phyloP scores from a whole-genome alignment of 2,329 filamentous ascomycete species.

The Colletotrichum musae region DNA sequence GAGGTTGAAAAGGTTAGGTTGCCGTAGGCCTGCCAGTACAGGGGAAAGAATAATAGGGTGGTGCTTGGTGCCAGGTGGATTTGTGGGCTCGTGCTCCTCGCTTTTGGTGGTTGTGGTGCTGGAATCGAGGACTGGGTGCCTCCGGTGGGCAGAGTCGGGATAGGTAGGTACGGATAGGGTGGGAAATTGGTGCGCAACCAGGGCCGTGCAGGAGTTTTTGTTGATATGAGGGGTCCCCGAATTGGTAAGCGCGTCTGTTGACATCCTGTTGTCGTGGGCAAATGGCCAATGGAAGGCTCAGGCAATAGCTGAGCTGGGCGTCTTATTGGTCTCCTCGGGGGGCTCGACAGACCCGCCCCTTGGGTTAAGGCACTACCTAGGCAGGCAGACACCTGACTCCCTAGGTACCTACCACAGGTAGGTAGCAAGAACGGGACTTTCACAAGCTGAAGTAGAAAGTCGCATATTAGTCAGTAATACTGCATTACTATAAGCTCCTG shows the following conservation, averaged over 20 bases:
- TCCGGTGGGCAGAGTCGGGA: slow-evolving; percentile 29
- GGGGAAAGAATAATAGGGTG: slow-evolving; percentile 36
- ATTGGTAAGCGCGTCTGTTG: slow-evolving; percentile 43
- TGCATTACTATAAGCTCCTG: too few species aligned
- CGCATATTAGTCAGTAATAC: too few species aligned
- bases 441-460: too few species aligned
- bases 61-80: slow-evolving; percentile 19
- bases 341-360: slow-evolving; percentile 22
- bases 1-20: slow-evolving; percentile 40
- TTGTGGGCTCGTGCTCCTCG: slow-evolving; percentile 36
- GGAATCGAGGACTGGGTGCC: slow-evolving; percentile 23
- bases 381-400: not conserved
- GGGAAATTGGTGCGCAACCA: slow-evolving; percentile 41
- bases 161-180: slow-evolving; percentile 36
- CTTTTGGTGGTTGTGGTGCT: slow-evolving; percentile 21
- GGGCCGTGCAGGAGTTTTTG: slow-evolving; percentile 41
- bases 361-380: slow-evolving; percentile 7
- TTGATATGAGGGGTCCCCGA: slow-evolving; percentile 40
- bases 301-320: slow-evolving; percentile 1
- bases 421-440: too few species aligned
- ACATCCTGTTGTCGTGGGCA: slow-evolving; percentile 28
- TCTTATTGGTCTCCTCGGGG: slow-evolving; percentile 28
- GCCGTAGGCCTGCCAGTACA: slow-evolving; percentile 26
- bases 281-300: slow-evolving; percentile 25
- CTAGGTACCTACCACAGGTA: too few species aligned